Conservation (phyloP, 176 grass and related monocot genomes). For the Ananas comosus region DNA sequence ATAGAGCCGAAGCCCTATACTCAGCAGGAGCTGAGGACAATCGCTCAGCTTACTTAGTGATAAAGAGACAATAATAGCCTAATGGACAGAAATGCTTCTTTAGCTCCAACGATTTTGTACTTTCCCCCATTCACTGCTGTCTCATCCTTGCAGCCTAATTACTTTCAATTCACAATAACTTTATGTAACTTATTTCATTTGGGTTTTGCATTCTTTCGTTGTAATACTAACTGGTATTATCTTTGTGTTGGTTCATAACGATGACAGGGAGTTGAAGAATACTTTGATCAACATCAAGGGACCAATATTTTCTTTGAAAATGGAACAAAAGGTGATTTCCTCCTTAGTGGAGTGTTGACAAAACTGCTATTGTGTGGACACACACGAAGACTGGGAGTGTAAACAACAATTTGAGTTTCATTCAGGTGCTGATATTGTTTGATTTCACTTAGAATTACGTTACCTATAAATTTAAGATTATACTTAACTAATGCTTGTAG, state of each 20-base stretch:
- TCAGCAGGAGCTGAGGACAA: no score
- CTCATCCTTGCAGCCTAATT: not conserved
- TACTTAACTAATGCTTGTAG: not conserved
- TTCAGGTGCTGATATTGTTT: constrained; percentile 48
- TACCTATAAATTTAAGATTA: not conserved
- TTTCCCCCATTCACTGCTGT: not conserved
- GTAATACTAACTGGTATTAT: no score
- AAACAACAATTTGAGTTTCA: constrained; percentile 98
- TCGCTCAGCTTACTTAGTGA: no score
- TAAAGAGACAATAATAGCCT: no score
- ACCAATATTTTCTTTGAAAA: constrained; percentile 97
- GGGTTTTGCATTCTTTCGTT: not conserved
- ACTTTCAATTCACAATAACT: not conserved
- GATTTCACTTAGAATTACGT: not conserved
- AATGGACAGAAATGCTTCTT: no score
- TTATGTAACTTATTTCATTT: not conserved
- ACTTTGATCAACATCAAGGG: constrained; percentile 93
- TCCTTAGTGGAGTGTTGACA: constrained; percentile 96
- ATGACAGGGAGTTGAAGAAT: constrained; percentile 72
- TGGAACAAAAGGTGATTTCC: constrained; percentile 98
- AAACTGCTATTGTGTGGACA: constrained; percentile 99
- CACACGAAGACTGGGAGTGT: constrained; percentile 98
- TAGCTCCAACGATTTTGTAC: no score
- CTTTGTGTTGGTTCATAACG: not conserved
- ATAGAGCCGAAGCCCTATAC: no score